A percentile compares a stretch with the other conserved stretches of the same genome.
These are phyloP conservation scores for Diospyros kaki DNA, from an alignment of 148 eudicot genomes.

Conservation along the genomic window DNA sequence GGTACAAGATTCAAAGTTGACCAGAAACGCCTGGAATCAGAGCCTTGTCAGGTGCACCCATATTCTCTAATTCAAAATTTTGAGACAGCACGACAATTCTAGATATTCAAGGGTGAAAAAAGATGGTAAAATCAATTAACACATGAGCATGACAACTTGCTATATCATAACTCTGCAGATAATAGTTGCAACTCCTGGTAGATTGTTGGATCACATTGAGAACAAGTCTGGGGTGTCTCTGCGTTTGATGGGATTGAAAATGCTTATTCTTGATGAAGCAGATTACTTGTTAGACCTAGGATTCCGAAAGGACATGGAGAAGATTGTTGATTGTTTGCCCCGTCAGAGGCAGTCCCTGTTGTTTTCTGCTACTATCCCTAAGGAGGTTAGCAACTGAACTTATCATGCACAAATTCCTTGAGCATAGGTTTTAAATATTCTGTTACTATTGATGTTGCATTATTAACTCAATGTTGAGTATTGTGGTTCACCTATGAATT, in stretches of 20 bases:
- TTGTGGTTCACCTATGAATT: background rate
- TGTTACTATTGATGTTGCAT: background rate
- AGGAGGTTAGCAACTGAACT: slow-evolving; percentile 51
- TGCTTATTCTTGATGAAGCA: slow-evolving; percentile 95
- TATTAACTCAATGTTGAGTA: background rate
- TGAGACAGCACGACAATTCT: background rate
- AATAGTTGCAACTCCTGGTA: slow-evolving; percentile 91
- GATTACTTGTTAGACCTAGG: slow-evolving; percentile 85
- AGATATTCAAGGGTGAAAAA: background rate
- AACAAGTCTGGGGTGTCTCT: slow-evolving; percentile 68
- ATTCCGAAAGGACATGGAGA: slow-evolving; percentile 85
- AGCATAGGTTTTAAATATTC: slow-evolving; percentile 2
- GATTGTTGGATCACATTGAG: slow-evolving; percentile 93
- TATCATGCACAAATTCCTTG: slow-evolving; percentile 4
- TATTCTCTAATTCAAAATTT: background rate
- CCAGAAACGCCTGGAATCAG: slow-evolving; percentile 70
- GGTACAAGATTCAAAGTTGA: slow-evolving; percentile 94
- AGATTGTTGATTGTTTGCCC: slow-evolving; percentile 86
- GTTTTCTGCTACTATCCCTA: slow-evolving; percentile 87
- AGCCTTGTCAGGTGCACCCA: slow-evolving; percentile 69
- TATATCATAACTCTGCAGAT: slow-evolving; percentile 40
- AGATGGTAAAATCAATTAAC: background rate
- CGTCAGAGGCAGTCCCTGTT: slow-evolving; percentile 81
- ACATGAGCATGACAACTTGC: background rate
- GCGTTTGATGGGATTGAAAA: slow-evolving; percentile 78